Conservation (phyloP, 306 rosid species). For the Trichosanthes cucumerina region DNA sequence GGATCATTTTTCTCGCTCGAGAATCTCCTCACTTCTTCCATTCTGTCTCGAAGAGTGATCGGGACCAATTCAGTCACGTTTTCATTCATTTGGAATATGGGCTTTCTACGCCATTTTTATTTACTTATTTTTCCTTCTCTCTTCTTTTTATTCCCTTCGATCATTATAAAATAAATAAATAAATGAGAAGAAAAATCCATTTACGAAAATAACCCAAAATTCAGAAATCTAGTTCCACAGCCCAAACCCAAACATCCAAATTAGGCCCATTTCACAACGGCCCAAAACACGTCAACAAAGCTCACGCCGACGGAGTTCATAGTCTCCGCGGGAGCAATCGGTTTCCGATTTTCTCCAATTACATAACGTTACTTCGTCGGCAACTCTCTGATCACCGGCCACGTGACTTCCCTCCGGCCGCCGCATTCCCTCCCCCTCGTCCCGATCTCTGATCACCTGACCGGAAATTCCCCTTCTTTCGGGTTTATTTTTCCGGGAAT, state of each 20-base stretch:
- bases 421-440: not conserved
- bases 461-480: not conserved
- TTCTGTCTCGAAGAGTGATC: too few species aligned
- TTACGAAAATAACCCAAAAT: not conserved
- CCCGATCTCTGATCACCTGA: constrained; percentile 10
- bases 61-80: too few species aligned
- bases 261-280: not conserved
- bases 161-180: too few species aligned
- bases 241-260: not conserved
- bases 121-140: too few species aligned
- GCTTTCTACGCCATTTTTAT: too few species aligned
- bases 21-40: too few species aligned
- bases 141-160: too few species aligned
- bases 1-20: too few species aligned
- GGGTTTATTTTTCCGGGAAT: not conserved
- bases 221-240: not conserved
- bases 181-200: not conserved
- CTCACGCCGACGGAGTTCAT: not conserved
- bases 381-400: not conserved
- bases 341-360: not conserved
- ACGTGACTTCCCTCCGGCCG: constrained; percentile 1
- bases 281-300: constrained; percentile 6
- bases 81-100: too few species aligned
- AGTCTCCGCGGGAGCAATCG: not conserved
- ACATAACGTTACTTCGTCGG: not conserved